A percentile compares a stretch with the other conserved stretches of the same genome.
phyloP scores from a whole-genome alignment of 768 basidiomycete species.

The Termitomyces sp. region DNA sequence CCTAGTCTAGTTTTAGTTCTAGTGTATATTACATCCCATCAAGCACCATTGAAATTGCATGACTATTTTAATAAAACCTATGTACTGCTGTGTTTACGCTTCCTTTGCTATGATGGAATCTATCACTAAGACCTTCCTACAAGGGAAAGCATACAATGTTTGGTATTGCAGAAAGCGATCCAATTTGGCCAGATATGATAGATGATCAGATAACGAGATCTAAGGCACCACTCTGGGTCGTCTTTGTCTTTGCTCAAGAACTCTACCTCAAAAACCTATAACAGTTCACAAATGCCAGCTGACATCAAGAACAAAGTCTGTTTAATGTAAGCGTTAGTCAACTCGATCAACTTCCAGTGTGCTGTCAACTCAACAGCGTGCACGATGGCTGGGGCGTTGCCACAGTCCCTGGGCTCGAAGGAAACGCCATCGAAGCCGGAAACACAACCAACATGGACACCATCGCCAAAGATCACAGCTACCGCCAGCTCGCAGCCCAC shows the following conservation, averaged over 20 bases:
- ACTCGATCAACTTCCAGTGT: background rate
- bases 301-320: constrained; percentile 85
- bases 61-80: background rate
- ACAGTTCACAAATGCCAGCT: constrained; percentile 10
- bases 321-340: constrained; percentile 67
- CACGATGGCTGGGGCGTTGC: constrained; percentile 97
- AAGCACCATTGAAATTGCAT: background rate
- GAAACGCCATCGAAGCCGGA: constrained; percentile 84
- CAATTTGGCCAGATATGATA: background rate
- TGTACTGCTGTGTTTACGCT: too few relatives aligned
- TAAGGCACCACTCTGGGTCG: too few relatives aligned
- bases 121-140: too few relatives aligned
- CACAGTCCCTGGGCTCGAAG: constrained; percentile 60
- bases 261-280: background rate
- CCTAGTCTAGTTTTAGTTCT: background rate
- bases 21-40: background rate
- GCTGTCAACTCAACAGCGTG: constrained; percentile 43
- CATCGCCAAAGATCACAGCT: constrained; percentile 71
- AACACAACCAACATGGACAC: constrained; percentile 86
- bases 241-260: background rate
- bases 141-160: too few relatives aligned
- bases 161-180: too few relatives aligned
- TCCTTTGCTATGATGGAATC: too few relatives aligned
- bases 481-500: constrained; percentile 72
- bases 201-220: constrained; percentile 1